A percentile compares a stretch with the other conserved stretches of the same genome.
Evolutionary conservation across 2,329 filamentous ascomycete species (phyloP).

Genomic region (Aspergillus calidoustus): DNA sequence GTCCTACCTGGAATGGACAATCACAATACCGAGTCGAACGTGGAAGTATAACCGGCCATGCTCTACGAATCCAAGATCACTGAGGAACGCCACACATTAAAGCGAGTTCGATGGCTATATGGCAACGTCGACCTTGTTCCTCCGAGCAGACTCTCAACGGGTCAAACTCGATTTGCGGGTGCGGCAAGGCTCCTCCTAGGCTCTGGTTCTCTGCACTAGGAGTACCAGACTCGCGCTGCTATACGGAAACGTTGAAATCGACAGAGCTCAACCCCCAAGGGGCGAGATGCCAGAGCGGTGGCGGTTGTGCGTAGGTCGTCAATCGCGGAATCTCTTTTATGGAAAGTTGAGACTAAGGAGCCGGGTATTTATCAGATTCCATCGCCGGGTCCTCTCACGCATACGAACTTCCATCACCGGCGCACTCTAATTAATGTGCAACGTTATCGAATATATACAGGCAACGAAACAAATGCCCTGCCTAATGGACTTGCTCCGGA

Average conservation of each 20-base stretch:
- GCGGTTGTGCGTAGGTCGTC: no score
- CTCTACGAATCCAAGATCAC: neutral
- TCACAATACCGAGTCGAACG: neutral
- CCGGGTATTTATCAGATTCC: neutral
- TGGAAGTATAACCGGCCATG: neutral
- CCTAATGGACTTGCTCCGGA: neutral
- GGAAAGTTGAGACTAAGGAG: neutral
- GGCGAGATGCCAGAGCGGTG: no score
- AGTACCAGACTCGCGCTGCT: no score
- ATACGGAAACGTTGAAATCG: no score
- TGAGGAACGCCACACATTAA: no score
- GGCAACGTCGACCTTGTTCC: neutral
- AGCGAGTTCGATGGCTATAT: neutral
- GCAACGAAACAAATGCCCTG: neutral
- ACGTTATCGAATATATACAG: neutral
- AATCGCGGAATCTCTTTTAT: no score
- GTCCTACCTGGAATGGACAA: neutral
- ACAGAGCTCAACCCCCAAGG: no score
- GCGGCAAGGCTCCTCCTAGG: no score
- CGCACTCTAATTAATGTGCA: neutral
- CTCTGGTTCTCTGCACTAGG: no score
- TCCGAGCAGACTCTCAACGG: neutral
- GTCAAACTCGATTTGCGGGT: no score
- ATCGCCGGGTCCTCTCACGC: neutral
- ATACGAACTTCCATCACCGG: neutral